These are phyloP conservation scores for Ogataea hybrid DNA, from an alignment of 1,139 yeast genomes.

Conservation along the genomic window DNA sequence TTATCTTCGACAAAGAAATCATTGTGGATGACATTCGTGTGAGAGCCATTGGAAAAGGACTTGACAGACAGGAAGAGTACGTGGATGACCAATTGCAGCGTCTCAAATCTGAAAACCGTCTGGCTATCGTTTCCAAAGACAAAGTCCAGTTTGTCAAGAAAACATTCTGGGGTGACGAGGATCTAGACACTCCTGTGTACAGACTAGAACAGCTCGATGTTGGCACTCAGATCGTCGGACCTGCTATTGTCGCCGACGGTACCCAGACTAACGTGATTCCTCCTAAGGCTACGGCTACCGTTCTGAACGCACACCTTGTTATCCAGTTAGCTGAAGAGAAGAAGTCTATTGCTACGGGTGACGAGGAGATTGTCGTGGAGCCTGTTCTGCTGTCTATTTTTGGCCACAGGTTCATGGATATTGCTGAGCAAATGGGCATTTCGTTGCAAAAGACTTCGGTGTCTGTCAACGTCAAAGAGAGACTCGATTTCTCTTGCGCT, in stretches of 20 bases:
- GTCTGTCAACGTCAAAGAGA: slow-evolving; percentile 58
- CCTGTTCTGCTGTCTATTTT: slow-evolving; percentile 58
- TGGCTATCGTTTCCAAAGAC: slow-evolving; percentile 19
- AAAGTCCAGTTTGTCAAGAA: slow-evolving; percentile 21
- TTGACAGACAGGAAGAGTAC: slow-evolving; percentile 18
- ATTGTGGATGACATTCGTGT: slow-evolving; percentile 84
- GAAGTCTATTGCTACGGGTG: background rate
- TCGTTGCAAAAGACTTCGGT: slow-evolving; percentile 60
- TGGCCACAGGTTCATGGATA: slow-evolving; percentile 61
- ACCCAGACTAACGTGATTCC: slow-evolving; percentile 86
- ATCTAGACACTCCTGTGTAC: slow-evolving; percentile 26
- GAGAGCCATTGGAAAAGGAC: slow-evolving; percentile 56
- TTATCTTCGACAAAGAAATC: slow-evolving; percentile 58
- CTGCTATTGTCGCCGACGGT: slow-evolving; percentile 79
- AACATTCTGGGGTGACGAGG: slow-evolving; percentile 24
- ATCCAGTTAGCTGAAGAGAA: slow-evolving; percentile 16
- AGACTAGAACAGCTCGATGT: slow-evolving; percentile 36
- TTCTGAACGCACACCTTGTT: slow-evolving; percentile 52
- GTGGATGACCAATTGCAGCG: slow-evolving; percentile 29
- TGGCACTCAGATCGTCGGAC: slow-evolving; percentile 65
- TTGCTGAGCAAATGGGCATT: slow-evolving; percentile 67
- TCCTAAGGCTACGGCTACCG: slow-evolving; percentile 63
- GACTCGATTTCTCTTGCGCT: slow-evolving; percentile 63
- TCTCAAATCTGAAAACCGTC: slow-evolving; percentile 12
- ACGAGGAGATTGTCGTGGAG: slow-evolving; percentile 34